Base-by-base conservation (phyloP, 208 protist species). In the Polymyxa betae region DNA sequence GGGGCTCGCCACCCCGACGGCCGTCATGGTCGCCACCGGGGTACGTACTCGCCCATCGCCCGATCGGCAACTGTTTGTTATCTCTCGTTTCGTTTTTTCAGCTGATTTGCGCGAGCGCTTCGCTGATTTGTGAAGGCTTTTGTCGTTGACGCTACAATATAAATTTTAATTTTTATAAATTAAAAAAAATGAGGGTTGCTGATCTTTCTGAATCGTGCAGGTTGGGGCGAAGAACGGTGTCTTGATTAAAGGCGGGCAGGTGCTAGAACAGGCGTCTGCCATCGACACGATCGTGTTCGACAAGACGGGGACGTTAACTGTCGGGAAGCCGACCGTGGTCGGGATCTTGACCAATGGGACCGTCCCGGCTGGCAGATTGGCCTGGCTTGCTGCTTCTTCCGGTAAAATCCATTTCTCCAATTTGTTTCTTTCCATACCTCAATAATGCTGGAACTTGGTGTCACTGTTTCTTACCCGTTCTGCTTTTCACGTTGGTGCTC, bases 291-390 rank as follows among this genome's bases (percentile, higher is more conserved):
- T 93, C 24, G 1, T 93, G 0, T 93, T 94, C 78, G 93, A 94
- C 88, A 94, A 94, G 88, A 94, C 93, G 24, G 93, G 93, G 12
- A 94, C 93, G 0, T 90, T 94, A n/a, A 94, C 93, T 29, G 1
- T 68, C 0, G 92, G 92, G 64, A 64, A 44, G 68, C 92, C 90
- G 0, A 0, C 0, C 24, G 93, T 94, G 40, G 16, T 60, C 24
- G 49, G 49, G 5, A 82, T 82, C 16, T 5, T 35, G 46, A 32
- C 35, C 5, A 38, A 29, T 38, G 88, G 20, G 35, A 45, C 45
- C 32, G 0, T 77, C 29, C 40, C 88, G n/a, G 35, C 16, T 60
- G 41, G 64, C 38, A 12, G 24, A 24, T 38, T 60, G 24, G 12
- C 24, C 24, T 60, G 49, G 49, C 24, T 29, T 60, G 49, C 49